Conservation (phyloP, 2,329 filamentous ascomycete species). For the Monilinia fructigena region DNA sequence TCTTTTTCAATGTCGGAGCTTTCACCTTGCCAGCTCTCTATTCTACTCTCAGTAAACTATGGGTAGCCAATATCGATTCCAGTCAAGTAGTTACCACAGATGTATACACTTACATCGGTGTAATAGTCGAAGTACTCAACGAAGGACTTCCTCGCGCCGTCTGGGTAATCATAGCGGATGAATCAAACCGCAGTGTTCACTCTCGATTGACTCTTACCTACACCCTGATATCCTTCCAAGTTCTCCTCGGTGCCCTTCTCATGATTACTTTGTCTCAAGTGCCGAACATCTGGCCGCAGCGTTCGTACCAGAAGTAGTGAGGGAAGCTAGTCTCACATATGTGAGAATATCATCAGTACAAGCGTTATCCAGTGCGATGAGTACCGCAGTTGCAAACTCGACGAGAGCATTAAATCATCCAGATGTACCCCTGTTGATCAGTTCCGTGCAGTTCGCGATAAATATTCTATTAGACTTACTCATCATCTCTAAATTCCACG, state of each 20-base stretch:
- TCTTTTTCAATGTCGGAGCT: constrained; percentile 61
- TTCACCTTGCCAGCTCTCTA: constrained; percentile 68
- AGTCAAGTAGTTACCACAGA: constrained; percentile 63
- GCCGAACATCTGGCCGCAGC: constrained; percentile 55
- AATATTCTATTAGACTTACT: constrained; percentile 68
- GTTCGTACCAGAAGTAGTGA: constrained; percentile 62
- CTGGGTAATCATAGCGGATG: constrained; percentile 68
- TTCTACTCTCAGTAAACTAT: constrained; percentile 65
- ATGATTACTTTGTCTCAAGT: constrained; percentile 56
- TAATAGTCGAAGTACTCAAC: constrained; percentile 67
- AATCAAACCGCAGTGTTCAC: constrained; percentile 49
- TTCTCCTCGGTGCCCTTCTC: constrained; percentile 56
- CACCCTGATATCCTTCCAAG: constrained; percentile 62
- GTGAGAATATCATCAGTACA: constrained; percentile 64
- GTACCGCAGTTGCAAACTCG: constrained; percentile 59
- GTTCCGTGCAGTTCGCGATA: constrained; percentile 58
- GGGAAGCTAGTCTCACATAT: constrained; percentile 58
- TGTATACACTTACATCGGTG: constrained; percentile 66
- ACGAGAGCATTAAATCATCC: constrained; percentile 67
- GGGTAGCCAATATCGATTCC: constrained; percentile 67
- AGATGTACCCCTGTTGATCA: constrained; percentile 67
- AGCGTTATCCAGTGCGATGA: constrained; percentile 59
- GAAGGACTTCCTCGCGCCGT: constrained; percentile 68
- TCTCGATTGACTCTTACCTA: constrained; percentile 59
- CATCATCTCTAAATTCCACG: constrained; percentile 64